These are phyloP conservation scores for Boletus semigastroideus DNA, from an alignment of 1,284 basidiomycete species.

Conservation along the genomic window DNA sequence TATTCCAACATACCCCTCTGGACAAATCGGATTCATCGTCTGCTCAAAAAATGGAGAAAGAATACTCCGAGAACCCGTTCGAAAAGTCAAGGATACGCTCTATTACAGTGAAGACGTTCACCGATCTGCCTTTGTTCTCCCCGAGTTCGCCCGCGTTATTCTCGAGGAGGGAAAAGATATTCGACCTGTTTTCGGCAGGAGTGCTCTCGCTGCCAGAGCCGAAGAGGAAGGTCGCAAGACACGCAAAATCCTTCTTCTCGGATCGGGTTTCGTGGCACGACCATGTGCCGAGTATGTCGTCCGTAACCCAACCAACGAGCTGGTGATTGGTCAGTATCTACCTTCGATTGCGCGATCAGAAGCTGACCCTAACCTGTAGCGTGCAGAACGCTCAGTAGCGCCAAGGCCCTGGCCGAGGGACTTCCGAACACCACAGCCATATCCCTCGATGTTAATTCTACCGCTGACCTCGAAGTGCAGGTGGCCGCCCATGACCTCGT, in stretches of 20 bases:
- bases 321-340: slow-evolving; percentile 70
- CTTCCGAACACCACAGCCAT: slow-evolving; percentile 73
- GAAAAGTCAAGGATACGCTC: slow-evolving; percentile 67
- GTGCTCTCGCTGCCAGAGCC: slow-evolving; percentile 32
- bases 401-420: slow-evolving; percentile 66
- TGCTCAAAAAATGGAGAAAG: slow-evolving; percentile 79
- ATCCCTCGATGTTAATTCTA: slow-evolving; percentile 82
- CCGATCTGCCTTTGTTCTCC: slow-evolving; percentile 83
- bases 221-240: slow-evolving; percentile 22
- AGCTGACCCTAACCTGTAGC: slow-evolving; percentile 43
- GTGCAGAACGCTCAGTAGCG: slow-evolving; percentile 81
- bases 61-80: slow-evolving; percentile 69
- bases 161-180: slow-evolving; percentile 74
- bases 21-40: slow-evolving; percentile 95
- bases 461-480: slow-evolving; percentile 73
- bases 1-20: slow-evolving; percentile 96
- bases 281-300: slow-evolving; percentile 94
- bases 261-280: slow-evolving; percentile 92
- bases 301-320: slow-evolving; percentile 76
- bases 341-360: slow-evolving; percentile 1
- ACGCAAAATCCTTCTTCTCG: slow-evolving; percentile 84
- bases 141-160: slow-evolving; percentile 84
- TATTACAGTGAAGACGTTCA: slow-evolving; percentile 93
- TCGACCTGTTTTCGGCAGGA: slow-evolving; percentile 66
- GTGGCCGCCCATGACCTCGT: slow-evolving; percentile 91